Evolutionary conservation across 108 stramenopile species (phyloP).

Genomic region (Nannochloropsis salina): DNA sequence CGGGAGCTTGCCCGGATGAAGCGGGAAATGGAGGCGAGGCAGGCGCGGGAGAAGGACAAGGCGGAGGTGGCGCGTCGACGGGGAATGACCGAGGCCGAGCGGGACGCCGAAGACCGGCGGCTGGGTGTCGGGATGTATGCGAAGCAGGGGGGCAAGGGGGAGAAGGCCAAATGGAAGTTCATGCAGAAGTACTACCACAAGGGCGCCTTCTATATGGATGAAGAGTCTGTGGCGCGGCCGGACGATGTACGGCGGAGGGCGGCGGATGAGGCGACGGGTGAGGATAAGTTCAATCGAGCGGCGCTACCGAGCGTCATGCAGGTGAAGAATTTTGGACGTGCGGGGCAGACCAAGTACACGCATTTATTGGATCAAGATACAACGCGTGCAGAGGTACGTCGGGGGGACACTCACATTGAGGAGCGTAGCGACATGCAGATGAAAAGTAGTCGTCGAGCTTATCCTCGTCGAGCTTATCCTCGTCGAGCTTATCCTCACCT

Average conservation of each 20-base stretch:
- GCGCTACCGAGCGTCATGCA: conserved; percentile 82
- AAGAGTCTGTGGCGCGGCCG: conserved; percentile 66
- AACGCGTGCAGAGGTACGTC: conserved; percentile 44
- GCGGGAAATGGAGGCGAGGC: conserved; percentile 63
- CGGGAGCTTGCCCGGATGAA: conserved; percentile 52
- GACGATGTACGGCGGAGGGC: conserved; percentile 79
- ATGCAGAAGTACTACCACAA: conserved; percentile 90
- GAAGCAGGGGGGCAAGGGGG: not conserved
- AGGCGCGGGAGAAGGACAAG: conserved; percentile 52
- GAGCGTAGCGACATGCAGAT: no score
- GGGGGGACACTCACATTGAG: no score
- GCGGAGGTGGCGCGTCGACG: conserved; percentile 65
- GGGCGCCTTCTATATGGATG: conserved; percentile 98
- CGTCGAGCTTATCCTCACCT: no score
- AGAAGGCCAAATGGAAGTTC: conserved; percentile 55
- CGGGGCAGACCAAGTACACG: conserved; percentile 82
- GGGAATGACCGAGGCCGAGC: conserved; percentile 82
- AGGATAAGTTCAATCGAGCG: conserved; percentile 74
- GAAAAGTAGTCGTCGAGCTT: no score
- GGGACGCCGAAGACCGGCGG: conserved; percentile 64
- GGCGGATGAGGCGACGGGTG: conserved; percentile 72
- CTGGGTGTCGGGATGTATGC: conserved; percentile 55
- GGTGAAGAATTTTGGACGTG: conserved; percentile 86
- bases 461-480: no score
- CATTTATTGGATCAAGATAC: conserved; percentile 89